Evolutionary conservation across 345 rosid species (phyloP), one percentile per base, ranked within the genome.

Genomic region (Melaleuca quinquenervia): DNA sequence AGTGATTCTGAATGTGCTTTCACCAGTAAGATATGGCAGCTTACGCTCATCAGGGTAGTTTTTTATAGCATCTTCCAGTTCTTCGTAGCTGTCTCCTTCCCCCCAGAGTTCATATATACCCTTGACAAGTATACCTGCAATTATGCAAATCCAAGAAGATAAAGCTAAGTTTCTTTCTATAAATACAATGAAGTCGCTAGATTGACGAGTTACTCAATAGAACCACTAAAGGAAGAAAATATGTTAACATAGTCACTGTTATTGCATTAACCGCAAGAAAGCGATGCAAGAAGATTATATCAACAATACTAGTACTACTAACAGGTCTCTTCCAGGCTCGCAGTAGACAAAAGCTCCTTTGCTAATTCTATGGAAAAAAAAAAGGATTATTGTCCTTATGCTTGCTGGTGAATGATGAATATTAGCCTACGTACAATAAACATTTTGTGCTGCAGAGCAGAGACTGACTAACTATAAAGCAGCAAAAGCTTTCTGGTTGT

Each of bases 101-200:
- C 99, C 99, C 99, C 99, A 97, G 60, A 97, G 92, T 88, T 97
- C 99, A 86, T 97, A 95, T 82, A 97, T 96, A 58, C 99, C 99
- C 89, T 97, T 96, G 41, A 96, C 98, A 64, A 97, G 95, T 85
- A 96, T 93, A 89, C 99, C 98, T 93, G 83, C 52, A 87, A 84
- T 29, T 41, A 84, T 22, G 50, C 50, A 83, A 55, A 18, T 84
- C 20, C 53, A 49, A 48, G 32, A 29, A 24, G 24, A 6, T 51
- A 52, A 82, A 82, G 50, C 48, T 26, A 24, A 26, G 12, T 24
- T 58, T 83, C 16, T 82, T 49, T 16, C 32, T 24, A 64, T 29
- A 20, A 70, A 44, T 21, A 70, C 10, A 44, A 36, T 20, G 21
- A 36, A 9, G 80, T 20, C 0, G 1, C 29, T 29, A 29, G 44